Base-by-base conservation (phyloP, 1,284 basidiomycete species). In the Ganoderma multipileum region DNA sequence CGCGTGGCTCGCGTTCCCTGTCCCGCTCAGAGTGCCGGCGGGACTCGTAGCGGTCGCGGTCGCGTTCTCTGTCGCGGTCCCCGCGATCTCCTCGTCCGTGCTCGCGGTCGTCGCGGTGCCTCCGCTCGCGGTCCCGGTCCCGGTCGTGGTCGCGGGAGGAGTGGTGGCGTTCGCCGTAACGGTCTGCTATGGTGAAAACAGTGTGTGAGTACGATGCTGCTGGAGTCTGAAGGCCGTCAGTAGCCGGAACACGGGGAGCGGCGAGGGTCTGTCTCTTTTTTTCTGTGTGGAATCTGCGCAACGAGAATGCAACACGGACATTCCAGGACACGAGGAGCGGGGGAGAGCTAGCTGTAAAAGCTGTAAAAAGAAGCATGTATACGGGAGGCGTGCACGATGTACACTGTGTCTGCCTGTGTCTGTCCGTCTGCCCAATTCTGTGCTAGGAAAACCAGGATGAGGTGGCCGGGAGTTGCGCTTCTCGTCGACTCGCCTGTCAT, bases 311-410 rank as follows among this genome's bases (percentile, higher is more conserved):
- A 50, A 47, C 63, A 63, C 50, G 59, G n/a, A 44, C 26, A 36
- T 41, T 41, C 41, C 41, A 58, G 50, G 58, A 26, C 28, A 59
- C 50, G 64, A 11, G 62, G 65, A 77, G 86, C 84, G 85, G 30
- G 52, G 52, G 52, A 79, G 86, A 79, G 86, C 85, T 86, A 88
- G 87, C 85, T 87, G 85, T 80, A 83, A 79, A 82, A 71, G 70
- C 70, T 71, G 70, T 65, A 65, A 71, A 71, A 66, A 57, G 36
- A 47, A 50, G 28, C n/a, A 44, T 61, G 54, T 59, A 47, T 63
- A 26, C 20, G 23, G 39, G 58, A n/a, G 12, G 52, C 60, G 63
- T 60, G 47, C 63, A 65, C 41, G 28, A 39, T n/a, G 39, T 59
- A 55, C 44, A 63, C 65, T 60, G 52, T 26, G 60, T 47, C 63